These are phyloP conservation scores for Herpetospermum pedunculosum DNA, from an alignment of 306 rosid species.

Conservation along the genomic window DNA sequence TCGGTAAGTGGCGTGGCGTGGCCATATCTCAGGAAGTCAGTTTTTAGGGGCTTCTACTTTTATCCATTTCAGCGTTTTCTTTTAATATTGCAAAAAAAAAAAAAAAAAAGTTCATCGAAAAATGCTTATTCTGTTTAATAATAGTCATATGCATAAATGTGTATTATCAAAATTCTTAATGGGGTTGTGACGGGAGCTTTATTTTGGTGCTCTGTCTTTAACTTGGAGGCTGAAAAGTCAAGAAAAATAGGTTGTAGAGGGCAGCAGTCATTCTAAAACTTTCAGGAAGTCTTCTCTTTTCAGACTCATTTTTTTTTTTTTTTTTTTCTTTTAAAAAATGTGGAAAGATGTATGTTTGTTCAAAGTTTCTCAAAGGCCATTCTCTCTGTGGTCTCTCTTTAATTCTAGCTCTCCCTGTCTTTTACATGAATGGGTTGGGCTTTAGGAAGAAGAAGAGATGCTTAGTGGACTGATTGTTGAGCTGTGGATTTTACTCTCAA, in stretches of 20 bases:
- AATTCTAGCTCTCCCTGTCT: neutral
- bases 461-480: neutral
- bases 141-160: constrained; percentile 25
- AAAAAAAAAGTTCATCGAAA: constrained; percentile 10
- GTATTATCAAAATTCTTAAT: constrained; percentile 20
- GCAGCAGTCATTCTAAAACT: constrained; percentile 23
- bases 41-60: neutral
- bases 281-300: constrained; percentile 9
- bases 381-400: neutral
- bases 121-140: constrained; percentile 17
- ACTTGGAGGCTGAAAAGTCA: constrained; percentile 23
- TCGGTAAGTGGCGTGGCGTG: constrained; percentile 1
- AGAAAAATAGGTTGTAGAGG: constrained; percentile 28
- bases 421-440: neutral
- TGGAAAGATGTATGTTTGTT: constrained; percentile 8
- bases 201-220: constrained; percentile 36
- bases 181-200: constrained; percentile 32
- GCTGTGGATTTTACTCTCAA: neutral
- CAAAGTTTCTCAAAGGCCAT: constrained; percentile 6
- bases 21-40: neutral
- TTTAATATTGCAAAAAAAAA: neutral
- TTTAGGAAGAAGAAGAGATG: neutral
- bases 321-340: too few species aligned
- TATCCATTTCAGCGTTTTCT: constrained; percentile 6
- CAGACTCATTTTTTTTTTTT: neutral